These are phyloP conservation scores for Naegleria fowleri DNA, from an alignment of 208 protist species.

Conservation along the genomic window DNA sequence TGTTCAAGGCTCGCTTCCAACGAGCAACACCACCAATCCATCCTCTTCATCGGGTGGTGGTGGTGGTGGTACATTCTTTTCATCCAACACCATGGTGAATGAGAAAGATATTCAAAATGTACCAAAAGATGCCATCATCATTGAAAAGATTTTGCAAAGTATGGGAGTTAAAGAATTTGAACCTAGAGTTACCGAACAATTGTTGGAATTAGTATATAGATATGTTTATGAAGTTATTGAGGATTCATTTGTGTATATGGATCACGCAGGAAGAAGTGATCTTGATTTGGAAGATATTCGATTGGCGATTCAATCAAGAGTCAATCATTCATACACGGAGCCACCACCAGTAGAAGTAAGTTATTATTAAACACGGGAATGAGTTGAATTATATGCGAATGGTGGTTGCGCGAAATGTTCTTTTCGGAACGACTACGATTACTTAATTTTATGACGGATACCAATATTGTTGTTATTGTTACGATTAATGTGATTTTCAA, in stretches of 20 bases:
- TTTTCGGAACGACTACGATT: no score
- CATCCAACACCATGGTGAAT: no score
- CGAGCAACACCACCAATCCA: no score
- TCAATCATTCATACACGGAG: conserved; percentile 11
- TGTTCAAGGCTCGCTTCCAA: no score
- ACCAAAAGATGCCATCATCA: neutral
- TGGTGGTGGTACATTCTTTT: no score
- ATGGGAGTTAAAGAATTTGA: conserved; percentile 18
- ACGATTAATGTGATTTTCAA: no score
- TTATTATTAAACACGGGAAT: neutral
- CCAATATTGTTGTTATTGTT: no score
- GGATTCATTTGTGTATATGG: neutral
- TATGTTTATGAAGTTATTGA: neutral
- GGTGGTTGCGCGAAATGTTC: neutral
- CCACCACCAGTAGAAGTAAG: neutral
- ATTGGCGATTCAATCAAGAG: neutral
- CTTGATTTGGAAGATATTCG: conserved; percentile 1
- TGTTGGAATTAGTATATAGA: conserved; percentile 10
- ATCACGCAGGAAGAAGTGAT: neutral
- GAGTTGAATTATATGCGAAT: neutral
- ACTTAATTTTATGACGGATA: no score
- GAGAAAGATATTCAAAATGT: conserved; percentile 11
- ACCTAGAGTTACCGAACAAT: neutral
- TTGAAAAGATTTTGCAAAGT: conserved; percentile 17
- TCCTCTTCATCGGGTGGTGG: no score